Evolutionary conservation across 768 basidiomycete genomes (phyloP).

Genomic region (Tremella yokohamensis): DNA sequence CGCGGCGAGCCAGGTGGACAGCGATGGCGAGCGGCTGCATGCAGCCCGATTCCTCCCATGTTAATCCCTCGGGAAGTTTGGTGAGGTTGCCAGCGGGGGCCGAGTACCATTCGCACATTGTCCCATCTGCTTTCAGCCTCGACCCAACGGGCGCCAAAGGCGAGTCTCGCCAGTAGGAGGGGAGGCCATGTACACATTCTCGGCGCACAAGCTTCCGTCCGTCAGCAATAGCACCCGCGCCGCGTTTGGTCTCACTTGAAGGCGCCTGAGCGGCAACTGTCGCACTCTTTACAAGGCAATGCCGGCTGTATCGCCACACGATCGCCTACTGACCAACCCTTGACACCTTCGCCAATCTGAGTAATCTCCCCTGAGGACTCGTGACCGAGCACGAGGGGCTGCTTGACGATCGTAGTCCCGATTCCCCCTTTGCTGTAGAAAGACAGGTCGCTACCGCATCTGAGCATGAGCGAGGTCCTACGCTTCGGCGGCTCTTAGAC

Average conservation of each 20-base stretch:
- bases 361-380: conserved; percentile 25
- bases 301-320: conserved; percentile 90
- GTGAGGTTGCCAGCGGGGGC: conserved; percentile 5
- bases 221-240: not conserved
- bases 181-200: conserved; percentile 6
- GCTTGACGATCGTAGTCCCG: conserved; percentile 36
- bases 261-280: conserved; percentile 73
- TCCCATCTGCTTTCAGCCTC: too few species aligned
- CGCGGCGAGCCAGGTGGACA: conserved; percentile 9
- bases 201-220: not conserved
- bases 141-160: too few species aligned
- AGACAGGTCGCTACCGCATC: conserved; percentile 23
- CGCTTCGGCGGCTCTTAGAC: not conserved
- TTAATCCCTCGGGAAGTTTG: not conserved
- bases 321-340: conserved; percentile 67
- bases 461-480: not conserved
- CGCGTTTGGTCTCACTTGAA: conserved; percentile 58
- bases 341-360: conserved; percentile 25
- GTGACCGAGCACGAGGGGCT: conserved; percentile 32
- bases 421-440: conserved; percentile 35
- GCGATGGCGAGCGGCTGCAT: conserved; percentile 13
- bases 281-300: conserved; percentile 60
- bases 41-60: conserved; percentile 8
- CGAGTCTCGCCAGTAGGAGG: conserved; percentile 9
- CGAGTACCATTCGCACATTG: conserved; percentile 12